phyloP scores from a whole-genome alignment of 148 eudicot species.

The Salicornia ramosissima region DNA sequence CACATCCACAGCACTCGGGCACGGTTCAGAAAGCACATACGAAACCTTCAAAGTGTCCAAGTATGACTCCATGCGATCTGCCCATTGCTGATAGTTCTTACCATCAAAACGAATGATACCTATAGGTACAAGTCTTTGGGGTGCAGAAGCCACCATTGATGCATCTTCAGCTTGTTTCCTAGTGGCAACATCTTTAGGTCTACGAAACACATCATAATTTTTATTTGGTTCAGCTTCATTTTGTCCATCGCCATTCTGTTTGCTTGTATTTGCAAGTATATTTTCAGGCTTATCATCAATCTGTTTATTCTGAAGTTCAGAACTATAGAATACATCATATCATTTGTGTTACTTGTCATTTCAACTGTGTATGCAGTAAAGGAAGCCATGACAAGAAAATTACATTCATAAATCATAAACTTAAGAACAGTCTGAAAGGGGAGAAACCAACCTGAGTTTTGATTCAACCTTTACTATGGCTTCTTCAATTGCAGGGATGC shows the following conservation, averaged over 20 bases:
- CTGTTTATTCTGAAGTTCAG: constrained; percentile 31
- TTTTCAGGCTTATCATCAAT: constrained; percentile 10
- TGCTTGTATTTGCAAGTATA: constrained; percentile 9
- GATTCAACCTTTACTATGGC: constrained; percentile 49
- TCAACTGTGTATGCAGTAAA: background rate
- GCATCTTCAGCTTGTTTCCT: constrained; percentile 18
- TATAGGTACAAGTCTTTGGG: constrained; percentile 40
- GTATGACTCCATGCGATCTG: constrained; percentile 46
- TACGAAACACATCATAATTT: background rate
- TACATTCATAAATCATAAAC: background rate
- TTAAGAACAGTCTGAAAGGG: too few species aligned
- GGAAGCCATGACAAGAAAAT: background rate
- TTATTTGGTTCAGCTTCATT: constrained; percentile 17
- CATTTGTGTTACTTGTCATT: constrained; percentile 4
- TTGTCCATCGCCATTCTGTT: constrained; percentile 17
- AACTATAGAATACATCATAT: constrained; percentile 27
- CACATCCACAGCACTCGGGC: constrained; percentile 44
- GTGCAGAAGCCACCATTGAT: constrained; percentile 20
- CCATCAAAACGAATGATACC: constrained; percentile 55
- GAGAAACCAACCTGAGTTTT: constrained; percentile 37
- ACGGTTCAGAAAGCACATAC: constrained; percentile 55
- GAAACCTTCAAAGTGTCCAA: constrained; percentile 47
- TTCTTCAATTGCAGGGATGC: constrained; percentile 53
- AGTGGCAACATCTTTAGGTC: constrained; percentile 15
- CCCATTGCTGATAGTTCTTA: constrained; percentile 67